phyloP scores from a whole-genome alignment of 2,329 filamentous ascomycete genomes.

The Fusarium brachygibbosum region DNA sequence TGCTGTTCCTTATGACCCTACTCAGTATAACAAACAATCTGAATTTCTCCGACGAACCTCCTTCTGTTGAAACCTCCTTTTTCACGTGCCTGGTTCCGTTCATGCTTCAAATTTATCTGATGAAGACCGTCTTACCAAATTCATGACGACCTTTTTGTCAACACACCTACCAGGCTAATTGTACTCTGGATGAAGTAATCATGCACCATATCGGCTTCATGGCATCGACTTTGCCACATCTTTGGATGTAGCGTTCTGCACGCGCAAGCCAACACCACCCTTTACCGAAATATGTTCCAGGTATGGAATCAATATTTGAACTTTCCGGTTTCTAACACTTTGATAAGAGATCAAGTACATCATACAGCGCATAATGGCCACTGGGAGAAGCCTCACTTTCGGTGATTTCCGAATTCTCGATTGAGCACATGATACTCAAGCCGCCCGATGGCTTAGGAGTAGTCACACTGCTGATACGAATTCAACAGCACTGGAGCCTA shows the following conservation, averaged over 20 bases:
- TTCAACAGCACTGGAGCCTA: background rate
- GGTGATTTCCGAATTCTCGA: background rate
- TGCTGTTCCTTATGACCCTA: background rate
- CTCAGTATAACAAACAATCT: background rate
- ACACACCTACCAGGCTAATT: background rate
- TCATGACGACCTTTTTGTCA: background rate
- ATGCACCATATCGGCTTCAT: background rate
- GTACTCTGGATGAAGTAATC: background rate
- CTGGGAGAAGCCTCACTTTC: background rate
- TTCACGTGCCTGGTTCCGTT: background rate
- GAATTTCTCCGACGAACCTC: background rate
- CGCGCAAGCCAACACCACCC: background rate
- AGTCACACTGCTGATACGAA: constrained; percentile 6
- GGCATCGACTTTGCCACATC: background rate
- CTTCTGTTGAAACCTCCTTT: background rate
- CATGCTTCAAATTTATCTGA: background rate
- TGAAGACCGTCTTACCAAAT: background rate
- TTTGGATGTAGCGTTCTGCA: background rate
- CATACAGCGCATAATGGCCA: background rate
- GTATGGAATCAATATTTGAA: background rate
- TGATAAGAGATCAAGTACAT: background rate
- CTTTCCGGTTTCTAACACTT: background rate
- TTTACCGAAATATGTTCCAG: background rate
- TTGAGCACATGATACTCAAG: background rate
- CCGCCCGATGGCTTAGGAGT: background rate